Evolutionary conservation across 495 filamentous ascomycete species (phyloP), one percentile per base, ranked within the genome.

Genomic region (Podospora didyma): DNA sequence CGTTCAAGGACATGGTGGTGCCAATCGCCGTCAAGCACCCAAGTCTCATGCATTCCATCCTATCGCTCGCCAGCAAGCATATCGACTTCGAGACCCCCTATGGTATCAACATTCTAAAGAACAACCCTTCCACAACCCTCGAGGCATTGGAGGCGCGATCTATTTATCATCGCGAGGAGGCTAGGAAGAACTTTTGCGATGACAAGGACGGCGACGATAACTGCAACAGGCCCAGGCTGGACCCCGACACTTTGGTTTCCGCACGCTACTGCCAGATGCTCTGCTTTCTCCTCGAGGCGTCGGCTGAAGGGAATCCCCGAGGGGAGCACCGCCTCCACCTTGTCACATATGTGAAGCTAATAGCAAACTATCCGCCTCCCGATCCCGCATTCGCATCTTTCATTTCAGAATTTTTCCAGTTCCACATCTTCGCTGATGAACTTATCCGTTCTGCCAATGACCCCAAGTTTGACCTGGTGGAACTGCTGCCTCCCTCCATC

Each of bases 381-480:
- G 67, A 90, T 51, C 76, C 83, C 39, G 80, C 85, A 26, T 90
- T 92, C 64, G 73, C 83, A 17, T 83, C 85, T 58, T 96, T 96
- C 66, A 88, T 96, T 60, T 81, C 89, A 69, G 92, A 96, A 69
- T 95, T 96, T 76, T 95, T 96, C 74, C 87, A 90, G 69, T 96
- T 95, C 62, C 89, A 95, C 71, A 88, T 92, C 60, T 85, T 89
- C 54, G 88, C 86, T 24, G 89, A 89, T 64, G 86, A 92, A 39
- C 78, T 96, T 51, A 90, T 92, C 24, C 83, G 83, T 35, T 75
- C 86, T 19, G 82, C 85, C 63, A 78, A 76, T 57, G 73, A 77
- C 17, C 78, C 74, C 2, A 73, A 79, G 12, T 73, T 78, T 11
- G 61, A 62, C 2, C 72, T 87, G 11, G 75, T 76, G 46, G 74